Percentiles rank a stretch among this genome's conserved stretches.
Evolutionary conservation across 2,329 filamentous ascomycete species (phyloP).

Genomic region (Diaporthe sp.): DNA sequence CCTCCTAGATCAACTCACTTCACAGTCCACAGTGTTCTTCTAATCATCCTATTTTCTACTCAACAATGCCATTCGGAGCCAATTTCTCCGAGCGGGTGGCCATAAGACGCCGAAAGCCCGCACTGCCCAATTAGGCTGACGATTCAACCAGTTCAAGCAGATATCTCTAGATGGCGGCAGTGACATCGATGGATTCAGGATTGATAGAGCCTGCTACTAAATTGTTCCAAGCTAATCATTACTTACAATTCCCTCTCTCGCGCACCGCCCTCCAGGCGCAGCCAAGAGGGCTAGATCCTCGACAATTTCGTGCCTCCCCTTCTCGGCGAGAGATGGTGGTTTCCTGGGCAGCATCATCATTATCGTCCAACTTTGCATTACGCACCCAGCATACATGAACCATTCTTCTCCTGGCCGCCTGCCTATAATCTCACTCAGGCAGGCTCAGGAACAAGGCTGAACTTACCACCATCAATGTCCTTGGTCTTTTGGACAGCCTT

Average conservation of each 20-base stretch:
- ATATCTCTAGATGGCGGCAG: background rate
- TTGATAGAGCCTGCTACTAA: background rate
- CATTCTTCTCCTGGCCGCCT: background rate
- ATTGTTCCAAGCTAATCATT: background rate
- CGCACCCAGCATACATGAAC: background rate
- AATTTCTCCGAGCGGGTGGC: slow-evolving; percentile 4
- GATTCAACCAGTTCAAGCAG: too few species aligned
- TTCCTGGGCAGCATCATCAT: slow-evolving; percentile 22
- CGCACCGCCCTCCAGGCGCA: background rate
- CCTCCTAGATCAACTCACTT: background rate
- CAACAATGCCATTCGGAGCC: background rate
- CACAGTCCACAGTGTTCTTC: background rate
- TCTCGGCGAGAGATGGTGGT: slow-evolving; percentile 10
- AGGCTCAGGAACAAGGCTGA: slow-evolving; percentile 46
- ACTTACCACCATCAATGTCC: slow-evolving; percentile 58
- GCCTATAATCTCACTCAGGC: background rate
- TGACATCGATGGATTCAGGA: background rate
- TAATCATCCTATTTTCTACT: background rate
- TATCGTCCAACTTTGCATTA: slow-evolving; percentile 17
- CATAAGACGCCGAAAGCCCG: slow-evolving; percentile 1
- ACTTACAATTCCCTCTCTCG: background rate
- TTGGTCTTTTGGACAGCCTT: slow-evolving; percentile 62
- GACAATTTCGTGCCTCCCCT: background rate
- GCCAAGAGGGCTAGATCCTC: background rate
- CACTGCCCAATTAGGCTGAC: background rate